Evolutionary conservation across 1,284 basidiomycete species (phyloP), one percentile per base, ranked within the genome.

Genomic region (Garcileccinum viscosum): DNA sequence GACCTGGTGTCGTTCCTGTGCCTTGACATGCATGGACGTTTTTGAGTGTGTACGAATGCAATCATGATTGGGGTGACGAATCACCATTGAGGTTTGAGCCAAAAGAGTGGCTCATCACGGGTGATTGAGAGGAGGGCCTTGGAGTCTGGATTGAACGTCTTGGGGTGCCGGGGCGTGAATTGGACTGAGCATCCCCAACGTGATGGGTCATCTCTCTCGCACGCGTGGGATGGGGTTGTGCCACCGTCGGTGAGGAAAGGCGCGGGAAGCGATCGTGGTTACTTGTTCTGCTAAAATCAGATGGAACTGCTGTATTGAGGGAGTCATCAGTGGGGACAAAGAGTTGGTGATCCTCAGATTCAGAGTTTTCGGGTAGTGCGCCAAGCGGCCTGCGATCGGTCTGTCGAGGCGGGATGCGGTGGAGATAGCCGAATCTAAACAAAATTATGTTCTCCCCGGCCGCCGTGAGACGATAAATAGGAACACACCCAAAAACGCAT

Each of bases 401-500:
- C 11, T 88, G 84, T 62, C 90, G 85, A 37, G 90, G 85, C 2
- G 96, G 96, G 76, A 98, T 97, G 66, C 96, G 90, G 81, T 98
- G 96, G 24, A 98, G 83, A 30, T 97, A 87, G 3, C 96, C 92
- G 76, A 91, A 94, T 8, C 93, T 91, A 71, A 42, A 69, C 24
- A 63, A 42, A 35, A 38, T 62, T 63, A 19, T 12, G 61, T 64
- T 67, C 7, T 38, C 63, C n/a, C 42, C 38, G 22, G 35, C 33
- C 42, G 40, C 73, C 67, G 38, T 63, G 68, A 33, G 40, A 67
- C 7, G 62, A 53, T 42, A 47, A 58, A 70, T 56, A 37, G 61
- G 66, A 63, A 82, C 93, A 72, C 77, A 95, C 93, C 95, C 96
- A 69, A 98, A 97, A 37, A 97, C 93, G 75, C 96, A 98, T 62